Conservation (phyloP, 768 basidiomycete genomes). For the Naganishia vishniacii region DNA sequence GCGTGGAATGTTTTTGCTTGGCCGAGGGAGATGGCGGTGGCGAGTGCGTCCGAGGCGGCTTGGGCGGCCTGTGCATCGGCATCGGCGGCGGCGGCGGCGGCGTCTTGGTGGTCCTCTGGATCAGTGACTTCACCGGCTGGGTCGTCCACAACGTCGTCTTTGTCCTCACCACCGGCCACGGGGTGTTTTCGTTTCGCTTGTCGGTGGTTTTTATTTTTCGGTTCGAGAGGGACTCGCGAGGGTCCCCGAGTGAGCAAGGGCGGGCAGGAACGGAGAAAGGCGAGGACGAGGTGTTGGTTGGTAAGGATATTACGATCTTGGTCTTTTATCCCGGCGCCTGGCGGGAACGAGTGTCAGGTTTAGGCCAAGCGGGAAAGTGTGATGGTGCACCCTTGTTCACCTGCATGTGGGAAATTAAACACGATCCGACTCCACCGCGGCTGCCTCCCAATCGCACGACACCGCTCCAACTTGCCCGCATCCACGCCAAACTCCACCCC, state of each 20-base stretch:
- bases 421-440: slow-evolving; percentile 68
- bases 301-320: slow-evolving; percentile 86
- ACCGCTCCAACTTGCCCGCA: slow-evolving; percentile 68
- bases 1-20: slow-evolving; percentile 26
- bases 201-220: slow-evolving; percentile 22
- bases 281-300: slow-evolving; percentile 77
- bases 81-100: slow-evolving; percentile 6
- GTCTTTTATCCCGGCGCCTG: slow-evolving; percentile 70
- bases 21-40: slow-evolving; percentile 2
- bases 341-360: slow-evolving; percentile 39
- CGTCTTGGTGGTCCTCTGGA: slow-evolving; percentile 31
- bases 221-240: slow-evolving; percentile 51
- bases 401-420: slow-evolving; percentile 96
- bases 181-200: slow-evolving; percentile 20
- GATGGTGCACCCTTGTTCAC: slow-evolving; percentile 51
- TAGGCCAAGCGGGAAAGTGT: not conserved
- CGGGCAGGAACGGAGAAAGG: slow-evolving; percentile 70
- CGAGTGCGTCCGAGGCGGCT: not conserved
- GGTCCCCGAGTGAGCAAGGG: slow-evolving; percentile 58
- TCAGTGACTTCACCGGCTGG: slow-evolving; percentile 49
- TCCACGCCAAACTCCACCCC: slow-evolving; percentile 75
- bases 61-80: no score
- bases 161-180: not conserved
- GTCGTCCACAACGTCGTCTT: slow-evolving; percentile 49
- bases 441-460: slow-evolving; percentile 28